Percentiles rank a stretch among this genome's conserved stretches.
Conservation (phyloP, 306 rosid genomes). For the Vachellia collinsii region DNA sequence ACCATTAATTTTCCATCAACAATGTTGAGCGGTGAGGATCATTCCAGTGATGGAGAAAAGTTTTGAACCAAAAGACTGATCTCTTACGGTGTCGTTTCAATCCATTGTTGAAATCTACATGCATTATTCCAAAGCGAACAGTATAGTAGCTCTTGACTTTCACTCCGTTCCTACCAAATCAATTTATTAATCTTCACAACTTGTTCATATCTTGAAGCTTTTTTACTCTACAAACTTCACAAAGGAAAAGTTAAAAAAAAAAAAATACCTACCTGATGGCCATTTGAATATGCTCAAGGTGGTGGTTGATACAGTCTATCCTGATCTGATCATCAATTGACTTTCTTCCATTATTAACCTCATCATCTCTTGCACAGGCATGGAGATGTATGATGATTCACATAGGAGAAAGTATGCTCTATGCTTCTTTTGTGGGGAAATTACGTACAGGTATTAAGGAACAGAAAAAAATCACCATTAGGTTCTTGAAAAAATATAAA, state of each 20-base stretch:
- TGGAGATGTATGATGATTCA: no score
- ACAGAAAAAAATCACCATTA: no score
- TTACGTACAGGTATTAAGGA: no score
- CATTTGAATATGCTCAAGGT: constrained; percentile 27
- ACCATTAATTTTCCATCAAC: background rate
- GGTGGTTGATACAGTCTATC: constrained; percentile 31
- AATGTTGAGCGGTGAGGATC: background rate
- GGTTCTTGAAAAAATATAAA: no score
- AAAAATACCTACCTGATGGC: constrained; percentile 42
- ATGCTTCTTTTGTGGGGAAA: no score
- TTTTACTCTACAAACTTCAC: background rate
- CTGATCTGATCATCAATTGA: constrained; percentile 36
- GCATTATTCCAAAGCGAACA: constrained; percentile 41
- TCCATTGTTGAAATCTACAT: constrained; percentile 42
- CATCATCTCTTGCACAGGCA: constrained; percentile 40
- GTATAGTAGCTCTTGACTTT: constrained; percentile 49
- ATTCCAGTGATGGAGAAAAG: constrained; percentile 32
- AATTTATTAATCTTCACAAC: background rate
- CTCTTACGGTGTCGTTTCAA: constrained; percentile 38
- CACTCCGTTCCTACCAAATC: constrained; percentile 36
- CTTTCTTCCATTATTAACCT: constrained; percentile 35
- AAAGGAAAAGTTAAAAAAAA: no score
- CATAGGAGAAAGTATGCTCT: no score
- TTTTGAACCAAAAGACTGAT: constrained; percentile 52
- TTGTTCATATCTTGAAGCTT: background rate